Evolutionary conservation across 306 rosid genomes (phyloP), one percentile per base, ranked within the genome.

Genomic region (Acacia acuminata): DNA sequence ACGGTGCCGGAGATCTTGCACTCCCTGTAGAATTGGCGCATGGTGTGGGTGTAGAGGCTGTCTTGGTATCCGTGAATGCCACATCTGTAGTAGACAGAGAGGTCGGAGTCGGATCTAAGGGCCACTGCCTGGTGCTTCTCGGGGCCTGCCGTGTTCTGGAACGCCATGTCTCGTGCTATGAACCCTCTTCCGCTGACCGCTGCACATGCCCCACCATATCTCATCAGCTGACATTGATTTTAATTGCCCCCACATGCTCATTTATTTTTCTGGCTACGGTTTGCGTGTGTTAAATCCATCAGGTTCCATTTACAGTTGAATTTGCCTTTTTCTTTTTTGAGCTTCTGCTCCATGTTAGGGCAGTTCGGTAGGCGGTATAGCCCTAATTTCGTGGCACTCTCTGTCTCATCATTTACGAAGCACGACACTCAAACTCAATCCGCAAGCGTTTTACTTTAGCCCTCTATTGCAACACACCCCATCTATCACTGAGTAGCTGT

Each of bases 11-110:
- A 82, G 22, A 94, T 91, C 3, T 53, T 84, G 82, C 97, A 94
- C 2, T 94, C 97, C 47, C 93, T 82, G 66, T 78, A 94, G 82
- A 92, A 92, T 51, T 92, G 98, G 34, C 97, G 92, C 91, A 85
- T 80, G 14, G 92, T 27, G 88, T 92, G 93, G 0, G 97, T 85
- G 32, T 90, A 92, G 8, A 94, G 88, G 25, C 87, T 83, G 86
- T 92, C 96, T 61, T 94, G 93, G 87, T 83, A 94, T 1, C 93
- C 96, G 7, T 32, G 82, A 4, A 92, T 77, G 14, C 82, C 85
- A 11, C 96, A 92, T 30, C 92, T 73, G 83, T 77, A 90, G 69
- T 86, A 94, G 0, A 90, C 96, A 0, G 94, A 88, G 1, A 87
- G 88, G 79, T 94, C 97, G 0, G 97, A 94, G 81, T 90, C 87